Base-by-base conservation (phyloP, 2,329 filamentous ascomycete species). In the Epichloe elymi region DNA sequence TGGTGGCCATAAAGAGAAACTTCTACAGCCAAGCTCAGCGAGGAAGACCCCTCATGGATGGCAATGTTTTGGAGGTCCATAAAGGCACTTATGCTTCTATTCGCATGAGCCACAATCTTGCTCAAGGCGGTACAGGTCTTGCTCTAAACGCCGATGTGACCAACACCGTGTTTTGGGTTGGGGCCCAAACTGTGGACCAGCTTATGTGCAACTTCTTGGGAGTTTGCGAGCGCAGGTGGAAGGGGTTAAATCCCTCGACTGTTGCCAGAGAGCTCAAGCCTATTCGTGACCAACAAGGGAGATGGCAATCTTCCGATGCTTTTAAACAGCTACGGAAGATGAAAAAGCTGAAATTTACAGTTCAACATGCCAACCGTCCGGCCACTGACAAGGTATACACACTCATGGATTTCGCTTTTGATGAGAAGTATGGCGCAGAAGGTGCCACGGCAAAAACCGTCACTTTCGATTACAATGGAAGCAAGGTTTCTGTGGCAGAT, bases 11-110 rank as follows among this genome's bases (percentile, higher is more conserved):
- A 66, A 91, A 88, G 65, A 81, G 90, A 12, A 88, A 83, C 7
- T 95, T 95, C 63, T 97, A 94, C 67, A 71, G 80, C 39, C 68
- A 70, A 1, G 58, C 70, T 1, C 75, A 75, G 2, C 62, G 74
- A 20, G 67, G 71, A 0, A 67, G 64, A 6, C 67, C 74, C 3
- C 75, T 95, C n/a, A 77, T 82, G 36, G 70, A 75, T 20, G 64
- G 60, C 15, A 58, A 60, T n/a, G 51, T 80, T 74, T 51, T 93
- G 2, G 81, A 89, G 61, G 88, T 88, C 0, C 83, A 88, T 70
- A 95, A 95, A 64, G 93, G 93, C 33, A 84, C 89, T 4, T 97
- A 95, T 60, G 82, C 88, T 10, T 89, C 90, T 0, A 82, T 96
- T 48, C 81, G 89, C 41, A 76, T 91, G 20, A 85, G 83, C 45